Evolutionary conservation across 345 rosid species (phyloP), one percentile per base, ranked within the genome.

Genomic region (Eucalyptus tenuipes): DNA sequence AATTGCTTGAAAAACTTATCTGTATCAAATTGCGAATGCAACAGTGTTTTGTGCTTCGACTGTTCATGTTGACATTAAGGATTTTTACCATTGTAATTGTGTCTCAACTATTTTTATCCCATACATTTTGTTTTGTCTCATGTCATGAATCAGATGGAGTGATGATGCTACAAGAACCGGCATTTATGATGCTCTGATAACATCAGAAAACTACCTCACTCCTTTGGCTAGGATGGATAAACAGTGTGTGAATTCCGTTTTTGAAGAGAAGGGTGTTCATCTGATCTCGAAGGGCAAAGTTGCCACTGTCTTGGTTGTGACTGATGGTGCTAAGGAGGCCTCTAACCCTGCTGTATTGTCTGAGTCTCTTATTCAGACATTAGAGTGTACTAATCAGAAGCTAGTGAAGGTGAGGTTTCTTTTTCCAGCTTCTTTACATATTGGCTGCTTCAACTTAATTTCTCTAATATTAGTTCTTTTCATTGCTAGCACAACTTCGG

Each of bases 231-330:
- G 89, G 87, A 53, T 90, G 90, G 94, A 93, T 89, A 91, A 89
- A 89, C 85, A 91, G 52, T 91, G 92, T 31, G 88, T 87, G 22
- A 90, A 91, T 92, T 91, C 90, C 47, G 84, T 87, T 87, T 92
- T 94, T 86, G 93, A 90, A 80, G 93, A 95, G 86, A 91, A 91
- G 89, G 98, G 97, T 86, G 68, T 59, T 17, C 88, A 87, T 88
- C 95, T 97, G 85, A 50, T 93, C 7, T 94, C 95, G 61, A 85
- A 93, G 37, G 98, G 99, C 64, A 95, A 96, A 94, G 89, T 93
- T 64, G 98, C 95, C 22, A 86, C 92, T 68, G 94, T 94, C 89
- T 91, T 97, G 89, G 92, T 94, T 88, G 33, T 94, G 88, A 92
- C 90, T 89, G 91, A 91, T 80, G 64, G 66, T 22, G 93, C 86